These are phyloP conservation scores for Triticum turgidum DNA, from an alignment of 176 grass and related monocot species.

Conservation along the genomic window DNA sequence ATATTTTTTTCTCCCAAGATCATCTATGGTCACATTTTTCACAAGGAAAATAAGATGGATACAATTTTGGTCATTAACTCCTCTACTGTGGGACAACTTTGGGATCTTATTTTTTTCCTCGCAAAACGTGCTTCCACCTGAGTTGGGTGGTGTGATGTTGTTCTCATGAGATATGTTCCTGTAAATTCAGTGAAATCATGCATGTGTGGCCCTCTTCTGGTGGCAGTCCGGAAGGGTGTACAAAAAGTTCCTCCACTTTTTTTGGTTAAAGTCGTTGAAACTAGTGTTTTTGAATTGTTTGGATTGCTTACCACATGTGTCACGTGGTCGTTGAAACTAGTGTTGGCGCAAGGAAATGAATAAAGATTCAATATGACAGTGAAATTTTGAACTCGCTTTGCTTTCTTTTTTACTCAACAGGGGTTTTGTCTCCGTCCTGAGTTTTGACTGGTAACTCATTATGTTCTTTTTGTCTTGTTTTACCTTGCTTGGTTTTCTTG, in stretches of 20 bases:
- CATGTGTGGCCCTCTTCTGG: background rate
- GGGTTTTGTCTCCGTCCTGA: too few species aligned
- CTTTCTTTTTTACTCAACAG: background rate
- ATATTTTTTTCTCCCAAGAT: slow-evolving; percentile 25
- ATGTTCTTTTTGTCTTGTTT: too few species aligned
- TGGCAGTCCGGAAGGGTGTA: slow-evolving; percentile 20
- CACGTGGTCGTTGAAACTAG: too few species aligned
- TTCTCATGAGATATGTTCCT: slow-evolving; percentile 6
- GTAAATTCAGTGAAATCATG: slow-evolving; percentile 39
- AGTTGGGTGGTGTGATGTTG: slow-evolving; percentile 12
- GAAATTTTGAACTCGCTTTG: background rate
- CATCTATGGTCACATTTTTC: slow-evolving; percentile 36
- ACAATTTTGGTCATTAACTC: slow-evolving; percentile 42
- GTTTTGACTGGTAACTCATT: too few species aligned
- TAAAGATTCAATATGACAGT: slow-evolving; percentile 20
- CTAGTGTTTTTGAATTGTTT: background rate
- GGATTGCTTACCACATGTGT: too few species aligned
- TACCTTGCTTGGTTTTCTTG: too few species aligned
- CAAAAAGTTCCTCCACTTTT: background rate
- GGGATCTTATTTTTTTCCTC: background rate
- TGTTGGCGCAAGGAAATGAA: background rate
- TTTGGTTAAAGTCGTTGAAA: slow-evolving; percentile 11
- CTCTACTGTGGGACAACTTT: background rate
- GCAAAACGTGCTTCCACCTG: background rate
- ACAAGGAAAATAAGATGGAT: slow-evolving; percentile 35